Base-by-base conservation (phyloP, 148 eudicot genomes). In the Vaccinium corymbosum region DNA sequence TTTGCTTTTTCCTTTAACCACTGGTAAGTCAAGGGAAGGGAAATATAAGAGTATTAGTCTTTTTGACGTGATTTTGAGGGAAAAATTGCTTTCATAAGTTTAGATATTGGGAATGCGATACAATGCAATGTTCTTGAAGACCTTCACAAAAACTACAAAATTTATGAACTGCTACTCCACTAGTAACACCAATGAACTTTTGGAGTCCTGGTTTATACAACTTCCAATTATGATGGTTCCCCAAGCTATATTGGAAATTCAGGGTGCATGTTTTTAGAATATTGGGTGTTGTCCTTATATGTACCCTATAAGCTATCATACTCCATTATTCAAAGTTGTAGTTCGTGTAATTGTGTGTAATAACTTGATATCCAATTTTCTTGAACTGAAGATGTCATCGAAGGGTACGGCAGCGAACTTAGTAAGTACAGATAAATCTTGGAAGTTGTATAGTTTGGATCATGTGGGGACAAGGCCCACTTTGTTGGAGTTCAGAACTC, bases 81-180 rank as follows among this genome's bases (percentile, higher is more conserved):
- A 59, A 53, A 59, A 59, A 61, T 61, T 61, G 68, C 68, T 61
- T 61, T 66, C 72, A 66, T 66, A 25, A 66, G 25, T 66, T 29
- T 4, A 25, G 72, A 35, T 66, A 25, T 11, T 11, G 7, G 72
- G 15, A 66, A 66, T 64, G 72, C 13, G 29, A 64, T 22, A 64
- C 15, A 0, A 12, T 16, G 0, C 38, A 25, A 3, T 25, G 35
- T 66, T 66, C 38, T 66, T 25, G 35, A 66, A 66, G 35, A 66
- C 35, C 32, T 66, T 3, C 72, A 27, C 35, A 25, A 66, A 66
- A 25, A 66, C 72, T 66, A 27, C 35, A 66, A 66, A 66, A 66
- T 66, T 66, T 66, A 15, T 25, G 11, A 25, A 25, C 4, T 11
- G 29, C 72, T 66, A 25, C 72, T 66, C 72, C 38, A 66, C 38